These are phyloP conservation scores for peach (Prunus persica) DNA, from an alignment of 306 rosid species.

Conservation along the genomic window DNA sequence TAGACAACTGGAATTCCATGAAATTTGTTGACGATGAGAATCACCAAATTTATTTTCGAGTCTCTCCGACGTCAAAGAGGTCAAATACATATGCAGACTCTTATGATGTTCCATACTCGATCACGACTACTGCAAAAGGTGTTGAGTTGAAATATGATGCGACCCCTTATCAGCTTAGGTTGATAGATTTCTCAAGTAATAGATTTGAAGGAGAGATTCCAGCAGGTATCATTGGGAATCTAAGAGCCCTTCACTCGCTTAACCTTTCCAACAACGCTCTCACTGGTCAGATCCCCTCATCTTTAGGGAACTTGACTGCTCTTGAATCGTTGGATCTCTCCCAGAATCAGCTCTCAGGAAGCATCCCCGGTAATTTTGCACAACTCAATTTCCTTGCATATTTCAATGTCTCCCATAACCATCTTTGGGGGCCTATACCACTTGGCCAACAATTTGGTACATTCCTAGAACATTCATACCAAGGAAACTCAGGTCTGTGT, in stretches of 20 bases:
- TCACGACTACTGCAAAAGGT: neutral
- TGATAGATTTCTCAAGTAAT: slow-evolving; percentile 1
- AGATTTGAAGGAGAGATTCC: slow-evolving; percentile 18
- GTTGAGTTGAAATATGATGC: neutral
- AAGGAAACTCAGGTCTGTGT: too few relatives aligned
- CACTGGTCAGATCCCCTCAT: neutral
- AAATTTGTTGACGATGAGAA: neutral
- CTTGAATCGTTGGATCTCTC: too few relatives aligned
- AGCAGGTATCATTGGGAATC: neutral
- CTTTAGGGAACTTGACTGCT: too few relatives aligned
- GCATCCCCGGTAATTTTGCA: too few relatives aligned
- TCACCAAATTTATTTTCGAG: neutral
- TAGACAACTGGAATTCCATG: slow-evolving; percentile 11
- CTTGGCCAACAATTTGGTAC: too few relatives aligned
- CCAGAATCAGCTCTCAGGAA: too few relatives aligned
- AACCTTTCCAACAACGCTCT: slow-evolving; percentile 11
- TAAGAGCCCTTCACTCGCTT: slow-evolving; percentile 2
- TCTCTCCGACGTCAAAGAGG: neutral
- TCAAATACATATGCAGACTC: too few relatives aligned
- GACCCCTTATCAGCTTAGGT: neutral
- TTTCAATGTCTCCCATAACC: too few relatives aligned
- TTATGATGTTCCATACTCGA: neutral
- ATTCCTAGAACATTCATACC: too few relatives aligned
- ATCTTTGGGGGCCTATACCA: too few relatives aligned
- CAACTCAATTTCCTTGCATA: too few relatives aligned